Evolutionary conservation across 495 filamentous ascomycete genomes (phyloP).

Genomic region (Penicillium longicatenatum): DNA sequence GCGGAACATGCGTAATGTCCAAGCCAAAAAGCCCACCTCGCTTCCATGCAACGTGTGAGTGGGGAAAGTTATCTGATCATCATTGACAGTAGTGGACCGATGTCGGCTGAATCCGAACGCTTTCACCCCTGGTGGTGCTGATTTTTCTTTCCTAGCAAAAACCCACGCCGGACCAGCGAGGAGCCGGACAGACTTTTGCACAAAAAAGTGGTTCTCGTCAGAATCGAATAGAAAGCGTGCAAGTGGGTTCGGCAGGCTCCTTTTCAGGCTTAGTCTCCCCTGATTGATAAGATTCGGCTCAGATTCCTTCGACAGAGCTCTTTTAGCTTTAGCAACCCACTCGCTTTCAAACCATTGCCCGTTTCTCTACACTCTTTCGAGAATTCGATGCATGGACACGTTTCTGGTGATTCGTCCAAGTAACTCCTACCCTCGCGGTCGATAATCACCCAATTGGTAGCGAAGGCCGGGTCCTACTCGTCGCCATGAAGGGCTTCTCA

Average conservation of each 20-base stretch:
- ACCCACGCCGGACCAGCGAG: conserved; percentile 1
- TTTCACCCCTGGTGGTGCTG: neutral
- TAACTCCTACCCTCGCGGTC: neutral
- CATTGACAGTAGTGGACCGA: conserved; percentile 13
- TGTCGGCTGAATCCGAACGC: conserved; percentile 12
- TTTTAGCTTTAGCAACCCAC: conserved; percentile 5
- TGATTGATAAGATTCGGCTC: conserved; percentile 13
- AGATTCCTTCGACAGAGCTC: conserved; percentile 5
- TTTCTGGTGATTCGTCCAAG: neutral
- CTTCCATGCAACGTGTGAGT: neutral
- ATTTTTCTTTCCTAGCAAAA: neutral
- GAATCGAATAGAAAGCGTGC: neutral
- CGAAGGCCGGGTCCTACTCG: neutral
- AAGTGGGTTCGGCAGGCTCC: conserved; percentile 3
- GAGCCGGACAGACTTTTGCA: neutral
- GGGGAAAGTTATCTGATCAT: conserved; percentile 5
- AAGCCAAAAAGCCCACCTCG: neutral
- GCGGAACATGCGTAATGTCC: neutral
- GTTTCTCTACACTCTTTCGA: conserved; percentile 3
- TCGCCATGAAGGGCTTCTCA: conserved; percentile 29
- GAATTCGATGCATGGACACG: neutral
- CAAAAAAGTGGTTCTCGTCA: conserved; percentile 1
- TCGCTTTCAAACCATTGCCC: neutral
- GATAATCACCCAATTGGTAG: neutral
- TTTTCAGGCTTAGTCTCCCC: neutral